Conservation (phyloP, 2,329 filamentous ascomycete species). For the Blastomyces silverae region DNA sequence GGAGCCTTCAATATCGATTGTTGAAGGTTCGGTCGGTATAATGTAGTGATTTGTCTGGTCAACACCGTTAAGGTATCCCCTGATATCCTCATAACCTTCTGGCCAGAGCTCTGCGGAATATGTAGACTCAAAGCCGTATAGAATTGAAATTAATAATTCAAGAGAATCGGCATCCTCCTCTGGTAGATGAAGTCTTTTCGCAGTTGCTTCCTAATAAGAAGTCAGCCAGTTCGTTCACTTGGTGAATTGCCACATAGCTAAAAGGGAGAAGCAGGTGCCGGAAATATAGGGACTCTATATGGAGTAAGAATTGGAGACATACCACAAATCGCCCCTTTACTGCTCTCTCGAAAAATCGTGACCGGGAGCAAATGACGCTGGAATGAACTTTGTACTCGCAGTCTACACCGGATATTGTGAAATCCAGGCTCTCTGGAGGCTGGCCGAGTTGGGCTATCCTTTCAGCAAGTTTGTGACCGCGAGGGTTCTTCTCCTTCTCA, state of each 20-base stretch:
- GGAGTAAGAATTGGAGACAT: neutral
- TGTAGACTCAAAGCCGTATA: slow-evolving; percentile 5
- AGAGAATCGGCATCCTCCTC: neutral
- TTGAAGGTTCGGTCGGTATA: neutral
- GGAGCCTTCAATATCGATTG: neutral
- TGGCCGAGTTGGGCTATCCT: neutral
- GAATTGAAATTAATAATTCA: slow-evolving; percentile 9
- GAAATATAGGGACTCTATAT: neutral
- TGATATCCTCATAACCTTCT: neutral
- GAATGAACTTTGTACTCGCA: slow-evolving; percentile 10
- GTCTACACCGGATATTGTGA: slow-evolving; percentile 9
- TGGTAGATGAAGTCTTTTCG: slow-evolving; percentile 1
- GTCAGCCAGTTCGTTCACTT: neutral
- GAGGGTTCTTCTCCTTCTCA: neutral
- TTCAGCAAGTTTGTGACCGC: neutral
- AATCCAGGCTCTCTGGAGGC: neutral
- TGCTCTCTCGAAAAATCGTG: slow-evolving; percentile 6
- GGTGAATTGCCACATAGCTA: neutral
- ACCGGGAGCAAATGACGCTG: slow-evolving; percentile 2
- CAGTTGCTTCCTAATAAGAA: neutral
- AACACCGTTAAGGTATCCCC: neutral
- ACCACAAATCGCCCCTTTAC: neutral
- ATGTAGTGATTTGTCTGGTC: neutral
- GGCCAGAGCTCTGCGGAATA: slow-evolving; percentile 7
- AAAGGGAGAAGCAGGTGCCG: neutral